Base-by-base conservation (phyloP, 2,329 filamentous ascomycete species). In the Aspergillus neotritici region DNA sequence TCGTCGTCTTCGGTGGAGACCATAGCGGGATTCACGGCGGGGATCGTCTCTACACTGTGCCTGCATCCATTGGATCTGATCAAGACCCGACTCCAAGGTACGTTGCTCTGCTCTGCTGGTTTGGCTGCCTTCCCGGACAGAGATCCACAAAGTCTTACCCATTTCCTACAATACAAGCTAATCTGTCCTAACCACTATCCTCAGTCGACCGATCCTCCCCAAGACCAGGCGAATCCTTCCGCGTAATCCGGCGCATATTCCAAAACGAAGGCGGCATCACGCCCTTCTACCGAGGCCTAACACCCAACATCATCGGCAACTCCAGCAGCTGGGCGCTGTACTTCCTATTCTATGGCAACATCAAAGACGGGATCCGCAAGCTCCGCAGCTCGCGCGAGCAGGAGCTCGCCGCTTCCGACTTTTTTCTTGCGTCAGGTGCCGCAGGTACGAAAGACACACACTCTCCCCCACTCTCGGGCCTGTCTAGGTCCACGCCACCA, bases 51-150 rank as follows among this genome's bases (percentile, higher is more conserved):
- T 41, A 97, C 93, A 16, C 76, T 97, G 37, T 83, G 82, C 44
- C 85, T 93, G 40, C 91, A 97, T 56, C 93, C 93, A 28, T 80
- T 98, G 47, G 93, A 98, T 70, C 83, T 98, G 51, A 83, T 97
- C 64, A 98, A 98, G 76, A 97, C 91, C 48, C 85, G 93, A 51
- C 82, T 98, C 63, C 93, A 98, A 72, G 83, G 87, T 89, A 71
- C 46, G 71, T 62, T 31, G 10, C 31, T 15, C n/a, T 21, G 21
- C 21, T 21, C 21, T 9, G 7, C n/a, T n/a, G n/a, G n/a, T n/a
- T n/a, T n/a, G n/a, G n/a, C n/a, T n/a, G n/a, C n/a, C n/a, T n/a
- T n/a, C n/a, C n/a, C n/a, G n/a, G n/a, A n/a, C n/a, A n/a, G n/a
- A n/a, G n/a, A n/a, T n/a, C n/a, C n/a, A n/a, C n/a, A n/a, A n/a